Conservation (phyloP, 352 stramenopile genomes). For the Discostella stelligera region DNA sequence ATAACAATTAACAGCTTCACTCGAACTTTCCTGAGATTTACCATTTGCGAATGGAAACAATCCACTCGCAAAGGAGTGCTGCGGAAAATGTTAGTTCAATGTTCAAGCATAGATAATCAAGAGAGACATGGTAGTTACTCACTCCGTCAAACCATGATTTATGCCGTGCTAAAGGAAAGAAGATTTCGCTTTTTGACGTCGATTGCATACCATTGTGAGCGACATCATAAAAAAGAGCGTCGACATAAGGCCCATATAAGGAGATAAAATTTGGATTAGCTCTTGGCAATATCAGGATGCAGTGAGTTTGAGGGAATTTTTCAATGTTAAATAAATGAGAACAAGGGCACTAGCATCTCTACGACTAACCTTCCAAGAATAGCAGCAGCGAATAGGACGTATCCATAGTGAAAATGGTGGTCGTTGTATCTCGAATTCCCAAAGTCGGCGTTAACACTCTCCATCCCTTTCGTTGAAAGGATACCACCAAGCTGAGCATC, state of each 20-base stretch:
- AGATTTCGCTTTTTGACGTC: slow-evolving; percentile 28
- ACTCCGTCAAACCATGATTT: slow-evolving; percentile 95
- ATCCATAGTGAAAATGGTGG: slow-evolving; percentile 95
- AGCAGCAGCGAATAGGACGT: slow-evolving; percentile 70
- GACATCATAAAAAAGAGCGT: slow-evolving; percentile 76
- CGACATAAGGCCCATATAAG: slow-evolving; percentile 62
- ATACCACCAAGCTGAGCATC: slow-evolving; percentile 89
- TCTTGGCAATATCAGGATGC: too few relatives aligned
- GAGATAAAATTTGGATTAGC: slow-evolving; percentile 65
- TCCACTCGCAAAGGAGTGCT: slow-evolving; percentile 88
- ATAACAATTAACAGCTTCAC: slow-evolving; percentile 96
- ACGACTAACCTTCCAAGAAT: slow-evolving; percentile 65
- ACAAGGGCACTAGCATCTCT: too few relatives aligned
- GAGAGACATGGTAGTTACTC: slow-evolving; percentile 83
- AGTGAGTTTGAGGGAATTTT: too few relatives aligned
- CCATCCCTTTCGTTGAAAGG: slow-evolving; percentile 87
- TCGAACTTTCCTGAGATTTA: slow-evolving; percentile 95
- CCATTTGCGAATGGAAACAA: slow-evolving; percentile 92
- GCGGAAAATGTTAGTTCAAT: not conserved
- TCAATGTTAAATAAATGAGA: too few relatives aligned
- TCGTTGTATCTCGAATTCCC: slow-evolving; percentile 86
- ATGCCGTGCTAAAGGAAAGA: slow-evolving; percentile 90
- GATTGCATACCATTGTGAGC: slow-evolving; percentile 61
- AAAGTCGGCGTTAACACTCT: slow-evolving; percentile 89
- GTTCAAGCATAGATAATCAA: too few relatives aligned